Base-by-base conservation (phyloP, 192 early-diverging fungal species). In the Entomortierella chlamydospora region DNA sequence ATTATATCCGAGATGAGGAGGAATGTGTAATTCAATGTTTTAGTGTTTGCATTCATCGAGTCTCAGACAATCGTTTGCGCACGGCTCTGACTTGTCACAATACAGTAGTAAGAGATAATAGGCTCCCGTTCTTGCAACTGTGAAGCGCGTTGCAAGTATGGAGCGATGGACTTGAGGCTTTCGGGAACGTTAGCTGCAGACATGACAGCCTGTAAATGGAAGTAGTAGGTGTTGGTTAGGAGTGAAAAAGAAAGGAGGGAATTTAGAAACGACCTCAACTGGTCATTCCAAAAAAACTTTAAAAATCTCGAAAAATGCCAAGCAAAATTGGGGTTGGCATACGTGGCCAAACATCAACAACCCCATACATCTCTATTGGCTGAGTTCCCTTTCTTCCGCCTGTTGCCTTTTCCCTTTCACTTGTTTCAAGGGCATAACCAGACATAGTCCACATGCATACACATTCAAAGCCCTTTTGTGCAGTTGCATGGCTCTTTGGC, bases 91-190 rank as follows among this genome's bases (percentile, higher is more conserved):
- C 26, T 9, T 42, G 47, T 17, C 3, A 72, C 82, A 68, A 81
- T 87, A 96, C 98, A 93, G 76, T 96, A 99, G 72, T 99, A 99
- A 3, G 98, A 85, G 6, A 98, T 88, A 6, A 98, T 81, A 12
- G 98, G 96, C 51, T 99, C 97, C 39, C 90, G 87, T 13, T 86
- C 74, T 26, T 83, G 69, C 10, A 98, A 83, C 78, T 99, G 97
- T 12, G 90, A 87, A 0, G 90, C 90, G 20, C 97, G 88, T 74
- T 96, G 95, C 43, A 99, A 80, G 81, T 87, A 98, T 4, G 93
- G 89, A 10, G 80, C 73, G 30, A 99, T 89, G 70, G 83, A 87
- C 60, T 87, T 90, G 17, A 93, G 77, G 57, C 91, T 89, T 17
- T 84, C 86, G 10, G 93, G 93, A 22, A 89, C 68, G 68, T 79